Evolutionary conservation across 495 filamentous ascomycete species (phyloP), one percentile per base, ranked within the genome.

Genomic region (Delitschia confertaspora): DNA sequence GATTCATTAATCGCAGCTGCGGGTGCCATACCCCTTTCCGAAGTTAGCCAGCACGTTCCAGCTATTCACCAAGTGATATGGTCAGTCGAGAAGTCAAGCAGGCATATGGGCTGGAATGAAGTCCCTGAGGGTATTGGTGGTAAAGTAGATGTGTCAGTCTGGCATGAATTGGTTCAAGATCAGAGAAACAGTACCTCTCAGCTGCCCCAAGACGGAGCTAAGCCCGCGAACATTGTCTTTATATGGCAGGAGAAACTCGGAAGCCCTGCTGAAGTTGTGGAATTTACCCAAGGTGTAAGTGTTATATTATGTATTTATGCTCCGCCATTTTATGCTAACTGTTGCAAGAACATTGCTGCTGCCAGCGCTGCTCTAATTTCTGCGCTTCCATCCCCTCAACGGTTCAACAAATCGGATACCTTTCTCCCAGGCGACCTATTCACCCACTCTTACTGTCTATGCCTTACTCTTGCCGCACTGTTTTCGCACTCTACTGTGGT

Each of bases 31-130:
- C 86, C 93, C 21, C 74, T 96, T 19, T 76, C 84, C 42, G 64
- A 75, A 22, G 71, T 93, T 13, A 71, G 76, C 10, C 75, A 78
- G 52, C 70, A 66, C 42, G 83, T 82, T 58, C 66, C 75, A 8
- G 71, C 75, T 34, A 68, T 96, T 6, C 79, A 81, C 42, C 77
- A 87, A 41, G 74, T 95, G 10, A 72, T 95, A 44, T 96, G 88
- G 85, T 88, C 95, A 3, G 93, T 91, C 5, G 91, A 95, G 53
- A 71, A 83, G 55, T 85, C 85, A 23, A 95, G 83, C 65, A 75
- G 78, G 48, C 91, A 99, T 58, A 85, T 96, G 73, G 89, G 93
- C 64, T 83, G 78, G 78, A 77, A 87, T 58, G 84, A 86, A 53
- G 77, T 87, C 2, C 85, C 85, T 8, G 75, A 79, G 49, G 79